Base-by-base conservation (phyloP, 805 yeast species). In the Cyberlindnera amylophila region DNA sequence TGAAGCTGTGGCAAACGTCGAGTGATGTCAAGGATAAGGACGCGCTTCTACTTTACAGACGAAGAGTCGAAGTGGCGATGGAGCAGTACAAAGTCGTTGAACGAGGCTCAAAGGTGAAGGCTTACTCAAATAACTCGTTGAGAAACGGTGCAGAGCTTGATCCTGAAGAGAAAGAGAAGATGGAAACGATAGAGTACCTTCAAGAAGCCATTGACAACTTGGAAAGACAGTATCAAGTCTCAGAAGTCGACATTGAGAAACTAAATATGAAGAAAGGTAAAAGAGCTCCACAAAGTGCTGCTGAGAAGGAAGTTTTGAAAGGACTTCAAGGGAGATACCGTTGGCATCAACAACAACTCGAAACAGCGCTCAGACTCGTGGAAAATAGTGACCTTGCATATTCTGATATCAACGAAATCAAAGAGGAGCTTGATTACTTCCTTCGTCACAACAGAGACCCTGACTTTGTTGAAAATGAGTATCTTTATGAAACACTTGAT, bases 81-180 rank as follows among this genome's bases (percentile, higher is more conserved):
- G 99, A 91, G 64, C 78, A 88, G 58, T 93, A 91, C 66, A 93
- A 93, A 63, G 90, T 87, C 43, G 86, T 91, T 52, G 99, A 91
- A 62, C 86, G 90, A 63, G 81, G 84, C 43, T 82, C 88, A 71
- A 91, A 91, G 64, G 86, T 93, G 37, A 91, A 91, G 63, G 96
- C 96, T 40, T 91, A 87, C 61, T 81, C 91, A 29, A 88, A 87
- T 58, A 96, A 89, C 62, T 96, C 96, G 1, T 71, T 91, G 49
- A 41, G 46, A 15, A 77, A 79, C 50, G 78, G 79, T 42, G 73
- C 68, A 38, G 71, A 56, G 17, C 30, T 78, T 45, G 91, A 86
- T 58, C 93, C 95, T 2, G 83, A 80, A 49, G 93, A 86, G 59
- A 74, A 79, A 55, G 89, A 86, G 63, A 86, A 83, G 59, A 71